Conservation (phyloP, 2,329 filamentous ascomycete genomes). For the Claviceps sp. region DNA sequence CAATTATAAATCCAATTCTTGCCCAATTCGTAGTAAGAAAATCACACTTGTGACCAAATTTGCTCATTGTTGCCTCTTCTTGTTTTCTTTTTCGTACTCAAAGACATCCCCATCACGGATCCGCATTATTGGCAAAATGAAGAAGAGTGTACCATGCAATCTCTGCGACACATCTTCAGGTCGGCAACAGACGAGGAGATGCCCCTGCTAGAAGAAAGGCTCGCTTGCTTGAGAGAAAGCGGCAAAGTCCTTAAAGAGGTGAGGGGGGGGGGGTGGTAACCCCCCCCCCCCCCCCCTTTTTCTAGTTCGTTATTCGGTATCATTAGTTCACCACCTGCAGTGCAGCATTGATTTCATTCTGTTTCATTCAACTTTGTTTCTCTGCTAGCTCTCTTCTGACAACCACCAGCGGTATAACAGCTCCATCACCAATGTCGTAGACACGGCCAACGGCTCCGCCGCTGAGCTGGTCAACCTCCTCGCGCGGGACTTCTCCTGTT, state of each 20-base stretch:
- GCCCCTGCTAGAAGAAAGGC: constrained; percentile 65
- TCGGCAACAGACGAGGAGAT: constrained; percentile 80
- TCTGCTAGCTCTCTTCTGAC: not conserved
- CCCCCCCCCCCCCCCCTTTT: no score
- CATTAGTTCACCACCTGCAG: no score
- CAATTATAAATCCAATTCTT: not conserved
- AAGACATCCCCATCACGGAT: constrained; percentile 77
- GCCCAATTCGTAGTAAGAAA: not conserved
- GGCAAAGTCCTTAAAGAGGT: constrained; percentile 67
- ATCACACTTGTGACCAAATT: not conserved
- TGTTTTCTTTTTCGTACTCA: not conserved
- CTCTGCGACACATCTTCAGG: constrained; percentile 66
- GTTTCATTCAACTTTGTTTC: not conserved
- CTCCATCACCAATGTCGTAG: constrained; percentile 60
- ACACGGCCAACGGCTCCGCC: constrained; percentile 64
- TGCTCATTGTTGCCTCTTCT: not conserved
- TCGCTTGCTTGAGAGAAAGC: constrained; percentile 71
- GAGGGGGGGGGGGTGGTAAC: no score
- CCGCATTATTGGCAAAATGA: constrained; percentile 76
- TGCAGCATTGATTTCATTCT: no score
- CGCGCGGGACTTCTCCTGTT: constrained; percentile 69
- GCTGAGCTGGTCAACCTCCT: constrained; percentile 76
- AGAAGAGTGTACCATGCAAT: constrained; percentile 60
- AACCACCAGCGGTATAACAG: constrained; percentile 54
- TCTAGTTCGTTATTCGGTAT: not conserved